Conservation (phyloP, 139 green algal genomes). For the Astrephomene gubernaculifera region DNA sequence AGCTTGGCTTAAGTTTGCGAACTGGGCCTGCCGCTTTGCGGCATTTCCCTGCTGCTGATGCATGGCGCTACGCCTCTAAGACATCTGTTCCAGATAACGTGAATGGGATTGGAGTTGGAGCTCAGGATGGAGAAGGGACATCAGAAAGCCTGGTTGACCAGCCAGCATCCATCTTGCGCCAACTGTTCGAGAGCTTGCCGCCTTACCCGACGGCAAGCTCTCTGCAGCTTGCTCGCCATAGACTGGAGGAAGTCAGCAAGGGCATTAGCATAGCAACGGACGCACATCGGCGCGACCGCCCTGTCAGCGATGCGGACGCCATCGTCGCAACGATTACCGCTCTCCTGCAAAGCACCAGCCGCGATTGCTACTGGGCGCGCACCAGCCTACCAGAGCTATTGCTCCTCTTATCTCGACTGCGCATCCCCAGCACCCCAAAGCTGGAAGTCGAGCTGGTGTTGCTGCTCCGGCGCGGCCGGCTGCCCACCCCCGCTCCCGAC, state of each 20-base stretch:
- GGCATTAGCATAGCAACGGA: background rate
- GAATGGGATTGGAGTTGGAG: too few species aligned
- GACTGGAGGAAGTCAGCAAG: background rate
- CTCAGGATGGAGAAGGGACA: too few species aligned
- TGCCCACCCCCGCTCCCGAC: background rate
- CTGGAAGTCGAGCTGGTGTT: background rate
- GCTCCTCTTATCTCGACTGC: slow-evolving; percentile 4
- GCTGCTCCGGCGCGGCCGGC: slow-evolving; percentile 1
- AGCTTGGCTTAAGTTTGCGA: background rate
- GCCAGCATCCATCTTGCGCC: background rate
- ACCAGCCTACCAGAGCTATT: slow-evolving; percentile 17
- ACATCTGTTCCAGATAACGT: too few species aligned
- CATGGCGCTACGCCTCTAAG: too few species aligned
- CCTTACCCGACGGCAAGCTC: background rate
- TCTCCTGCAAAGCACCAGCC: background rate
- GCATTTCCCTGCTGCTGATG: too few species aligned
- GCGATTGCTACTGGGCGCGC: background rate
- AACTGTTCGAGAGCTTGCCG: background rate
- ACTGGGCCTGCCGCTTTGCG: background rate
- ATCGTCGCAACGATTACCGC: background rate
- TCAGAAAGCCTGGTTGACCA: background rate
- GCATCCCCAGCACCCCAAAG: slow-evolving; percentile 5
- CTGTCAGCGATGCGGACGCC: background rate
- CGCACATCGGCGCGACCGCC: background rate
- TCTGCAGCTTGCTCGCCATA: background rate